phyloP scores from a whole-genome alignment of 352 stramenopile species.

The Globisporangium cylindrosporum region DNA sequence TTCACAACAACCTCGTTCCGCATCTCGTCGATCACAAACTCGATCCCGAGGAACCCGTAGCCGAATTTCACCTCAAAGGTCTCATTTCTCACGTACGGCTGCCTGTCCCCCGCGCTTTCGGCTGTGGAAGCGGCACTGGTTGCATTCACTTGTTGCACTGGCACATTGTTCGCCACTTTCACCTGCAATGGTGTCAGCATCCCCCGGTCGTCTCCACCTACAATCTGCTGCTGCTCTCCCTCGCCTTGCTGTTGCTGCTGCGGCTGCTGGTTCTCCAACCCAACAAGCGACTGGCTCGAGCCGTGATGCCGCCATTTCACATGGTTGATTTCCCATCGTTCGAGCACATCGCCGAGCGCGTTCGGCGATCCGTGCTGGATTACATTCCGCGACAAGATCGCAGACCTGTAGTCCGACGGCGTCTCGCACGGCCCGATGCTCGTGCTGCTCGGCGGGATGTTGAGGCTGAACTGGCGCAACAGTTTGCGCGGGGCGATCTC shows the following conservation, averaged over 20 bases:
- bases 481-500: constrained; percentile 69
- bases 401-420: constrained; percentile 9
- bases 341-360: constrained; percentile 43
- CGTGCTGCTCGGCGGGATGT: constrained; percentile 43
- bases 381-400: constrained; percentile 13
- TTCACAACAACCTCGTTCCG: constrained; percentile 64
- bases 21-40: constrained; percentile 59
- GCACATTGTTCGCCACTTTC: constrained; percentile 12
- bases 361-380: constrained; percentile 33
- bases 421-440: background rate
- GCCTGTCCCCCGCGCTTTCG: background rate
- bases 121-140: background rate
- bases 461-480: constrained; percentile 77
- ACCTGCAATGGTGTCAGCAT: background rate
- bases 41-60: constrained; percentile 65
- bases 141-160: background rate
- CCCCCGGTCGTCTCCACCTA: constrained; percentile 12
- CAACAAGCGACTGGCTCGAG: constrained; percentile 1
- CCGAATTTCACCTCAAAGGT: constrained; percentile 74
- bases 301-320: constrained; percentile 44
- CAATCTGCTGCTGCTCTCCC: background rate
- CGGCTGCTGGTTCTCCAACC: background rate
- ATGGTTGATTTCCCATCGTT: constrained; percentile 59
- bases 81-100: constrained; percentile 23
- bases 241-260: background rate